These are phyloP conservation scores for Citrus australasica DNA, from an alignment of 345 rosid genomes.

Conservation along the genomic window DNA sequence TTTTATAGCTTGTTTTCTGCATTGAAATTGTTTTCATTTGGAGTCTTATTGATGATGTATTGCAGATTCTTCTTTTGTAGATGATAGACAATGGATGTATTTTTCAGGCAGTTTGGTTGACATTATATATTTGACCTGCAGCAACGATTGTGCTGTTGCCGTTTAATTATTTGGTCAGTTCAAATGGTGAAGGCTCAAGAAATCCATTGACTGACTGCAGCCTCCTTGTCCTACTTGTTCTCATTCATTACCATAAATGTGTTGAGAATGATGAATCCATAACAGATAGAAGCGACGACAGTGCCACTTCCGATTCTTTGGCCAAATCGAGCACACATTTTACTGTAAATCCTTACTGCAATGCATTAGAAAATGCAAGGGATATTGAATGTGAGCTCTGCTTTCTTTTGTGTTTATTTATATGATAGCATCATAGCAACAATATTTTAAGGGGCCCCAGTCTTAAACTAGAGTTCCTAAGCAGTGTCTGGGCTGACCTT, in stretches of 20 bases:
- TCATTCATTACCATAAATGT: slow-evolving; percentile 75
- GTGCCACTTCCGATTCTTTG: slow-evolving; percentile 54
- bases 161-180: slow-evolving; percentile 72
- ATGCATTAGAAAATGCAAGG: slow-evolving; percentile 79
- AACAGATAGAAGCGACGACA: slow-evolving; percentile 61
- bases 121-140: slow-evolving; percentile 45
- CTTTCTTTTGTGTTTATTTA: slow-evolving; percentile 11
- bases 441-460: not conserved
- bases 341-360: slow-evolving; percentile 77
- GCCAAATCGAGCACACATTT: slow-evolving; percentile 48
- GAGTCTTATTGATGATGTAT: not conserved
- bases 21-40: slow-evolving; percentile 12
- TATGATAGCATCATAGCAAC: slow-evolving; percentile 1
- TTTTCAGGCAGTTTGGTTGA: slow-evolving; percentile 10
- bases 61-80: not conserved
- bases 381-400: slow-evolving; percentile 78
- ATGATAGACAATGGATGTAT: not conserved
- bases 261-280: slow-evolving; percentile 48
- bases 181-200: slow-evolving; percentile 57
- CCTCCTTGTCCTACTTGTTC: slow-evolving; percentile 80
- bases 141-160: slow-evolving; percentile 81
- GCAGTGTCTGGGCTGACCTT: not conserved
- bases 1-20: not conserved
- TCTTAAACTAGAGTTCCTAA: not conserved
- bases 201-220: slow-evolving; percentile 76